Evolutionary conservation across 2,329 filamentous ascomycete species (phyloP), one percentile per base, ranked within the genome.

Genomic region (Cordyceps cicadae): DNA sequence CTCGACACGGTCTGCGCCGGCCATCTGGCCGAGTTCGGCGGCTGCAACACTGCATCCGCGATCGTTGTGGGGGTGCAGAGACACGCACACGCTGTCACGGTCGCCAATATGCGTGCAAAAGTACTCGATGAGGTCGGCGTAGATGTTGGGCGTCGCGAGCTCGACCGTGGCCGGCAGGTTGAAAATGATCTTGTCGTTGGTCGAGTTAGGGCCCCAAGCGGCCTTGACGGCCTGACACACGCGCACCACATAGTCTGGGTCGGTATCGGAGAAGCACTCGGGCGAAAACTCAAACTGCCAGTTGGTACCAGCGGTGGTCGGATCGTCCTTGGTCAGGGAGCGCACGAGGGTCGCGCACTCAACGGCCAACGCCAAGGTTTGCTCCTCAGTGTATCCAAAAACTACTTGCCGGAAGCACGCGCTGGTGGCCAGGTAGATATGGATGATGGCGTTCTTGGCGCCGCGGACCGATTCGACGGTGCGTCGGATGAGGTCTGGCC

Each of bases 121-220:
- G 77, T 90, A 96, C 73, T 99, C 94, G 64, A 99, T 90, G 77
- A 95, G 89, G 71, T 99, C 94, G 54, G 94, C 94, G 72, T 94
- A 99, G 53, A 97, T 84, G 72, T 99, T 48, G 39, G 92, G 92
- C 0, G 94, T 97, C 0, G 90, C 78, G 86, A 97, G 87, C 77
- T 99, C 94, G 41, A 97, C 93, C 0, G 94, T 99, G 1, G 94
- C 93, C 0, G 94, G 93, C 56, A 99, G 81, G 77, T 97, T 97
- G 81, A 99, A 94, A 71, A 99, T 96, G 74, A 99, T 90, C 54
- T 57, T 57, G 53, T 88, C 90, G 67, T 86, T 87, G 73, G 90
- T 85, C 45, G 79, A 85, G 0, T 84, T 85, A 0, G 94, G 93
- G 64, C 81, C 92, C 94, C 94, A 99, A 0, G 92, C 94, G 6